Conservation (phyloP, 2,329 filamentous ascomycete species). For the Calonectria multiphialidica region DNA sequence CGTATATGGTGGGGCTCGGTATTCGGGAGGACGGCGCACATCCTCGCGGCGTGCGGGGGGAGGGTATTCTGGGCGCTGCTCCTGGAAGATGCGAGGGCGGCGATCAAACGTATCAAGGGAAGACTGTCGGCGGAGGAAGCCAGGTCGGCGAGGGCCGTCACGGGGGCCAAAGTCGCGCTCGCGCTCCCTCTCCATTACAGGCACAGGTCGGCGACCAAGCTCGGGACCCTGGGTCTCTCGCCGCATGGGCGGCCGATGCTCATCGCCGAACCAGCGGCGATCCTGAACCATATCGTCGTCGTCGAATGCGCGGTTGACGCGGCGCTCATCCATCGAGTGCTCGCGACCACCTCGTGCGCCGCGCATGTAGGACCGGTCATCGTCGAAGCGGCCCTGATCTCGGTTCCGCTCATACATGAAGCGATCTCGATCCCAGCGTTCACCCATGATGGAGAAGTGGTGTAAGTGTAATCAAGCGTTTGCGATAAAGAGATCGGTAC, state of each 20-base stretch:
- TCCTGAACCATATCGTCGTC: constrained; percentile 63
- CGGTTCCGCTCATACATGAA: constrained; percentile 53
- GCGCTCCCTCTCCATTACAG: constrained; percentile 66
- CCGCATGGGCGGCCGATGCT: constrained; percentile 53
- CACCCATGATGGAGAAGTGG: constrained; percentile 41
- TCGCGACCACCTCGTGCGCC: constrained; percentile 56
- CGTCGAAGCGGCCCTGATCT: constrained; percentile 65
- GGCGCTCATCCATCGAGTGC: constrained; percentile 61
- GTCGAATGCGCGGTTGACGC: constrained; percentile 58
- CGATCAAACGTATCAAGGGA: constrained; percentile 93
- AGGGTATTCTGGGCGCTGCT: constrained; percentile 70
- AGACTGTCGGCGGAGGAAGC: constrained; percentile 83
- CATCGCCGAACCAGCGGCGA: constrained; percentile 68
- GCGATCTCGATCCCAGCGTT: constrained; percentile 69
- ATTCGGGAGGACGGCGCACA: constrained; percentile 58
- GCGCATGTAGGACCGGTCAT: constrained; percentile 60
- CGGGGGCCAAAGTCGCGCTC: constrained; percentile 61
- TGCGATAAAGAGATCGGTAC: constrained; percentile 23
- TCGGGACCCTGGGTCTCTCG: constrained; percentile 51
- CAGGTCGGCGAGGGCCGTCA: constrained; percentile 70
- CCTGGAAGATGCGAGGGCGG: constrained; percentile 67
- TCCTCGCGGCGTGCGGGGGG: constrained; percentile 66
- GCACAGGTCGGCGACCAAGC: constrained; percentile 63
- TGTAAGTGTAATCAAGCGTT: constrained; percentile 7
- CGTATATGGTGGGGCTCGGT: constrained; percentile 61